Base-by-base conservation (phyloP, 371 early-diverging fungal species). In the Syncephalastrum monosporum region DNA sequence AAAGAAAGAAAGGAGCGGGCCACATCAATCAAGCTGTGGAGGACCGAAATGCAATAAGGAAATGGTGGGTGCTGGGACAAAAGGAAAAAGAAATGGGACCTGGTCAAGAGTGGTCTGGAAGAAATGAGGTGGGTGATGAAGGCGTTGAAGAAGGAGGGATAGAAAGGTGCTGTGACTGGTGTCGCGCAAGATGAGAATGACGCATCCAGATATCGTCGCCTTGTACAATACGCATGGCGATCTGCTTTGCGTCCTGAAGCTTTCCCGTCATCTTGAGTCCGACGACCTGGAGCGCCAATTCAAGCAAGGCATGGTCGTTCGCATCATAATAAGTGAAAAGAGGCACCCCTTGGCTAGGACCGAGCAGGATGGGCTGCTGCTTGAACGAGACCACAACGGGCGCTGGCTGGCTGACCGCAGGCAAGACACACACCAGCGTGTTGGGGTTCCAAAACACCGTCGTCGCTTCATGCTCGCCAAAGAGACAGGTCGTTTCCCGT, bases 241-340 rank as follows among this genome's bases (percentile, higher is more conserved):
- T 82, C 21, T 82, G 80, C 23, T 84, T 74, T 2, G 88, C 84
- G 54, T 84, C 83, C 49, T 86, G 88, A 24, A 88, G 72, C 62
- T 82, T 82, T 8, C 89, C 89, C 4, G 84, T 88, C 85, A 88
- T 89, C 65, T 89, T 81, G 60, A 94, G 69, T 3, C 92, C 92
- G 5, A 92, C 81, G 0, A 92, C 90, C 53, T 92, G 91, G 56
- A 94, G 60, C 2, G 91, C 91, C 33, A 94, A 73, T 55, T 90
- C 91, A 67, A 92, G 82, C 46, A 94, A 63, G 24, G 90, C 90
- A 42, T 87, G 82, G 49, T 94, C 93, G 25, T 87, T 79, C 55
- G 90, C 84, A 49, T 88, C 86, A 48, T 85, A 78, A 44, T 88
- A 89, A 23, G 77, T 82, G 42, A 88, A 84, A n/a, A 81, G 59